Conservation (phyloP, 192 early-diverging fungal genomes). For the Coemansia sp. region DNA sequence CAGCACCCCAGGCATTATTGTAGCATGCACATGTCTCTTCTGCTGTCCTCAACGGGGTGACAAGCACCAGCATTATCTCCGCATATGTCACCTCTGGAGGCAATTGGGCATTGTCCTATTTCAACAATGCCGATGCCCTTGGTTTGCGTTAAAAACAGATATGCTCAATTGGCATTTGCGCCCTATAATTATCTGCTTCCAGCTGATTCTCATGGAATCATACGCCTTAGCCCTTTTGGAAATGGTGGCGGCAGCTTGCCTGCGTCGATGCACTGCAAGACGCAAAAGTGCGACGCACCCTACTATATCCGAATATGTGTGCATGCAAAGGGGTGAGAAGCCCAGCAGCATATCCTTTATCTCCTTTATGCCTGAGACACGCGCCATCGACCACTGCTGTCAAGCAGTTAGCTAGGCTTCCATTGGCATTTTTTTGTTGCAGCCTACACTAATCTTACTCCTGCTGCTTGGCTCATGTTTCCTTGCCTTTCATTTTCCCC, state of each 20-base stretch:
- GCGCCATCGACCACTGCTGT: neutral
- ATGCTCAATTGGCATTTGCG: neutral
- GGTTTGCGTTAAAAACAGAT: neutral
- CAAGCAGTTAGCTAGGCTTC: neutral
- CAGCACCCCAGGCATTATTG: neutral
- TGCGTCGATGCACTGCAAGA: neutral
- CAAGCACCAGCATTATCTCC: neutral
- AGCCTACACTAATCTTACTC: neutral
- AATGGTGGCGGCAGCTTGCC: neutral
- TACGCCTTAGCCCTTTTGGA: neutral
- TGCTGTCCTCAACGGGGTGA: neutral
- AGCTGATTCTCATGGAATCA: conserved; percentile 3
- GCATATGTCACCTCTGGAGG: neutral
- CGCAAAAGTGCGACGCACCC: neutral
- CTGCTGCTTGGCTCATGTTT: neutral
- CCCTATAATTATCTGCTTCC: neutral
- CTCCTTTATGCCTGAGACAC: neutral
- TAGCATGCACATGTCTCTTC: neutral
- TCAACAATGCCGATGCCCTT: neutral
- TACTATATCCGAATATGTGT: neutral
- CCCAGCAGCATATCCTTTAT: neutral
- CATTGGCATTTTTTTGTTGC: neutral
- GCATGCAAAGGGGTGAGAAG: neutral
- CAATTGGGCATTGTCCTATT: neutral
- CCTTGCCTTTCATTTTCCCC: neutral